A percentile compares a stretch with the other conserved stretches of the same genome.
Conservation (phyloP, 306 rosid genomes). For the Trichosanthes cucumerina region DNA sequence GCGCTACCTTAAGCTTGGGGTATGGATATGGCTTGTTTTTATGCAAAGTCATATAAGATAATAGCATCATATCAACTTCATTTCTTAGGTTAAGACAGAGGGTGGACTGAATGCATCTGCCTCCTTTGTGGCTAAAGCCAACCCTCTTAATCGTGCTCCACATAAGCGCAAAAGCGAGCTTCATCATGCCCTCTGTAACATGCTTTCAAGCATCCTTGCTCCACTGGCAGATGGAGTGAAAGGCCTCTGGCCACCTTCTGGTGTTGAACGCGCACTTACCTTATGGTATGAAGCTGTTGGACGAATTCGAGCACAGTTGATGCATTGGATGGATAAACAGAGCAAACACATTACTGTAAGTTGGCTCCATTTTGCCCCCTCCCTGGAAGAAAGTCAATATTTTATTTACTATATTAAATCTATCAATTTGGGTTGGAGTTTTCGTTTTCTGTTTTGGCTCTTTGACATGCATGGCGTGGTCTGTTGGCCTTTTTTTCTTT, state of each 20-base stretch:
- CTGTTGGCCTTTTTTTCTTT: not conserved
- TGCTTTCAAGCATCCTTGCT: conserved; percentile 94
- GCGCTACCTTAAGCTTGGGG: conserved; percentile 99
- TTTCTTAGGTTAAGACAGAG: conserved; percentile 86
- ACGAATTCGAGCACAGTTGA: conserved; percentile 68
- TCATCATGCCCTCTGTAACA: conserved; percentile 89
- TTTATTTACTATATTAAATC: not conserved
- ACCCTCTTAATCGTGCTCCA: conserved; percentile 88
- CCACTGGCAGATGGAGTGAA: conserved; percentile 98
- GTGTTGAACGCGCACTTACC: conserved; percentile 91
- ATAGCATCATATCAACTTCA: conserved; percentile 25
- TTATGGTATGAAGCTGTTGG: conserved; percentile 99
- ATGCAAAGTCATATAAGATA: conserved; percentile 14
- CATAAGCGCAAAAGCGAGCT: conserved; percentile 98
- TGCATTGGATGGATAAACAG: conserved; percentile 97
- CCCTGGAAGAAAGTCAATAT: not conserved
- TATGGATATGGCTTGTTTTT: conserved; percentile 29
- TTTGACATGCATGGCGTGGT: not conserved
- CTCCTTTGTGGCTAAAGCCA: conserved; percentile 98
- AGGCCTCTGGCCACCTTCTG: conserved; percentile 96
- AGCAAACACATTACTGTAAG: conserved; percentile 95
- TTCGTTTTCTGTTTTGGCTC: not conserved
- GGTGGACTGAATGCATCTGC: conserved; percentile 99
- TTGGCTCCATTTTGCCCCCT: conserved; percentile 6
- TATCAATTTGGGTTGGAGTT: not conserved